phyloP scores from a whole-genome alignment of 768 basidiomycete species.

The Rubroboletus satanas region DNA sequence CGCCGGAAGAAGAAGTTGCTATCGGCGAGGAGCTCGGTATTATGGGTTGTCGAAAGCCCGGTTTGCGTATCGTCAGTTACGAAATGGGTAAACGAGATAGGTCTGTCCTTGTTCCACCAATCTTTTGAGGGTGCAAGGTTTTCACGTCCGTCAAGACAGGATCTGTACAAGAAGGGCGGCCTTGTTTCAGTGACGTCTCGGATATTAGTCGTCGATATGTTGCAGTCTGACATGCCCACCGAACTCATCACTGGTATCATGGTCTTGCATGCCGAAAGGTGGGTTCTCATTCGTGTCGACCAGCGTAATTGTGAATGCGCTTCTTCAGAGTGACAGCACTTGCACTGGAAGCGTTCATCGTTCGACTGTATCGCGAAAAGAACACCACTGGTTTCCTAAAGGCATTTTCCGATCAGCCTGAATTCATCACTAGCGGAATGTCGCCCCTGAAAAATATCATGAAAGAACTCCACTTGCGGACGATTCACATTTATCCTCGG shows the following conservation, averaged over 20 bases:
- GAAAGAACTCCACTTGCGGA: constrained; percentile 86
- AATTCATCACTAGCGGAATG: constrained; percentile 88
- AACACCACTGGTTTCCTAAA: constrained; percentile 92
- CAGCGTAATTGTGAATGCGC: neutral
- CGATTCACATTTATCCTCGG: constrained; percentile 93
- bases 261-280: constrained; percentile 90
- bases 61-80: constrained; percentile 75
- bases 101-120: constrained; percentile 38
- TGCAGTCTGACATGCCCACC: constrained; percentile 80
- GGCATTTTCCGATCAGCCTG: constrained; percentile 96
- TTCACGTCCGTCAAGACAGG: constrained; percentile 50
- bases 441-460: constrained; percentile 90
- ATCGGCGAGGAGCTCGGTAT: constrained; percentile 91
- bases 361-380: constrained; percentile 84
- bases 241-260: constrained; percentile 86
- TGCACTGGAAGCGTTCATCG: constrained; percentile 88
- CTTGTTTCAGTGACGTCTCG: constrained; percentile 89
- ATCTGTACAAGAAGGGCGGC: constrained; percentile 83
- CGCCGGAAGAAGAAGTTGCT: constrained; percentile 82
- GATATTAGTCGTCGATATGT: constrained; percentile 93
- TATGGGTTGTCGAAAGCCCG: constrained; percentile 87
- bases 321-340: constrained; percentile 72
- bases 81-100: constrained; percentile 79
- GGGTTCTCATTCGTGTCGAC: constrained; percentile 11
- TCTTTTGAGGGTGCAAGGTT: neutral